Evolutionary conservation across 148 eudicot species (phyloP).

Genomic region (Rhododendron griersonianum): DNA sequence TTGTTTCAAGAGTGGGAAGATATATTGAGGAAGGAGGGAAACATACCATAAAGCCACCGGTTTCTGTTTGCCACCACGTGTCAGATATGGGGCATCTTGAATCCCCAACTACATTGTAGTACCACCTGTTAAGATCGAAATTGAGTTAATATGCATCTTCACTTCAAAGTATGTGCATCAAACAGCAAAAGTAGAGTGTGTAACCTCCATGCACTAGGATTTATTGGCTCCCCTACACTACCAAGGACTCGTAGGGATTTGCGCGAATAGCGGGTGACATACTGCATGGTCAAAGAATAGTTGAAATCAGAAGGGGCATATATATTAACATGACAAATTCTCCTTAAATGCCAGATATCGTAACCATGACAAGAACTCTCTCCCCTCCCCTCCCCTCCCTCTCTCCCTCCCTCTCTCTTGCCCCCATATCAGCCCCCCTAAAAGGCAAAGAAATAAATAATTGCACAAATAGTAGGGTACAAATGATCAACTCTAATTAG

Average conservation of each 20-base stretch:
- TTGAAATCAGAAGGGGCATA: constrained; percentile 6
- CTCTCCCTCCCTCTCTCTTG: background rate
- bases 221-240: constrained; percentile 99
- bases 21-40: constrained; percentile 4
- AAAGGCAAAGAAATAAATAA: background rate
- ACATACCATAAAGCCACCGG: constrained; percentile 94
- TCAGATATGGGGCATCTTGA: constrained; percentile 93
- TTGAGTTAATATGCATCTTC: background rate
- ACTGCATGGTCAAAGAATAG: constrained; percentile 39
- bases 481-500: background rate
- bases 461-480: background rate
- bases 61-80: constrained; percentile 99
- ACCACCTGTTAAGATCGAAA: constrained; percentile 58
- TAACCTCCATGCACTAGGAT: constrained; percentile 99
- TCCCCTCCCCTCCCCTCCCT: background rate
- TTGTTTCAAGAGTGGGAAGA: background rate
- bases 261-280: constrained; percentile 87
- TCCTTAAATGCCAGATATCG: background rate
- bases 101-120: constrained; percentile 84
- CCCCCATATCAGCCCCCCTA: background rate
- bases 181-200: background rate
- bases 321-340: background rate
- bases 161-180: background rate
- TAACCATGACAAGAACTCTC: background rate
- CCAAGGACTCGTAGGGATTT: constrained; percentile 95